Evolutionary conservation across 257 asterid species (phyloP), one percentile per base, ranked within the genome.

Genomic region (Scutellaria galericulata): DNA sequence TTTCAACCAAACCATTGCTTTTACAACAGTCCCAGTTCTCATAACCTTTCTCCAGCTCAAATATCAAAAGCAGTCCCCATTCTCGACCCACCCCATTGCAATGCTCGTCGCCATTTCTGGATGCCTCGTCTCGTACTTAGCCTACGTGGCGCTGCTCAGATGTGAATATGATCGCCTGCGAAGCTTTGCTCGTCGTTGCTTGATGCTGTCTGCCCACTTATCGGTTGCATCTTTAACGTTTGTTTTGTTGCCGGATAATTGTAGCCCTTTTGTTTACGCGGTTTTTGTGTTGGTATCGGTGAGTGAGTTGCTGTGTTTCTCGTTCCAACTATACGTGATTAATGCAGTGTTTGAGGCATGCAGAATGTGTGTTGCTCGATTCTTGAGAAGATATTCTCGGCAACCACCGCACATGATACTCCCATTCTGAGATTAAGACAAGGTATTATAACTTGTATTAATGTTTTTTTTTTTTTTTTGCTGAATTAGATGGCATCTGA

Each of bases 241-340:
- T 4, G 60, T 37, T 3, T 1, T 50, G 10, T 14, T 71, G 53
- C 52, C 69, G 0, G 52, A 59, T 15, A 2, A 10, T 9, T 44
- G 15, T 5, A 15, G 52, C 42, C 68, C 60, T 10, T 35, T 59
- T 9, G 14, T 71, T 35, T 71, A 3, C 76, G 52, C 53, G 5
- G 3, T 50, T 4, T 71, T 48, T 4, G 68, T 39, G 11, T 15
- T 59, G 24, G 6, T 71, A 3, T 27, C 68, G 3, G 59, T 22
- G 6, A 9, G 42, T 15, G 76, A 45, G 1, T 55, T 42, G 12
- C 11, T 70, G 7, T 8, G 9, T 31, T 31, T 31, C 37, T 31
- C 22, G 5, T 68, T 12, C 45, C 1, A 2, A 4, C 7, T 22
- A 40, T 35, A 52, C n/a, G 14, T 7, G 37, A 4, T 39, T 39